These are phyloP conservation scores for Solanum habrochaites DNA, from an alignment of 257 asterid species.

Conservation along the genomic window DNA sequence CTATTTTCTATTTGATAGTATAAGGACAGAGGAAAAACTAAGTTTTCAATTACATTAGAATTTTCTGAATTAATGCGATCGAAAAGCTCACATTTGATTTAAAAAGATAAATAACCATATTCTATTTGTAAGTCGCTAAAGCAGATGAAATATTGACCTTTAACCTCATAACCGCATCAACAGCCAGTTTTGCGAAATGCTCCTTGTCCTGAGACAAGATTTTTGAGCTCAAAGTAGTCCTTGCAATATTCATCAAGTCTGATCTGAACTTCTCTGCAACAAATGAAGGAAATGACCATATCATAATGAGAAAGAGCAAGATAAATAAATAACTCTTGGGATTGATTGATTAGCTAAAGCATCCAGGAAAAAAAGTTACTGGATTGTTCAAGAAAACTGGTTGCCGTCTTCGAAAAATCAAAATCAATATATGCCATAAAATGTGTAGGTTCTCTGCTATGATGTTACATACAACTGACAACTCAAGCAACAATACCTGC, in stretches of 20 bases:
- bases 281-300: neutral
- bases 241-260: constrained; percentile 80
- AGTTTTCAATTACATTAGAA: neutral
- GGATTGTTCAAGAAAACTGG: neutral
- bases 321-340: neutral
- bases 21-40: too few species aligned
- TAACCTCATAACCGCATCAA: constrained; percentile 87
- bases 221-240: constrained; percentile 92
- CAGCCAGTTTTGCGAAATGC: constrained; percentile 74
- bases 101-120: neutral
- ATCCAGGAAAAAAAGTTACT: neutral
- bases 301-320: neutral
- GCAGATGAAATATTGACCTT: constrained; percentile 32
- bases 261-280: constrained; percentile 53
- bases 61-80: neutral
- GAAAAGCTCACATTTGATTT: neutral
- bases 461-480: neutral
- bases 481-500: constrained; percentile 33
- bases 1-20: too few species aligned
- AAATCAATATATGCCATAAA: neutral
- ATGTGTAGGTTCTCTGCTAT: neutral
- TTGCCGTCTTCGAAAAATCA: neutral
- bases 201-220: constrained; percentile 89
- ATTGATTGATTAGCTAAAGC: neutral
- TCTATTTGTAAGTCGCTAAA: neutral